Percentiles rank a stretch among this genome's conserved stretches.
phyloP scores from a whole-genome alignment of 331 rosid genomes.

The Stylosanthes scabra region DNA sequence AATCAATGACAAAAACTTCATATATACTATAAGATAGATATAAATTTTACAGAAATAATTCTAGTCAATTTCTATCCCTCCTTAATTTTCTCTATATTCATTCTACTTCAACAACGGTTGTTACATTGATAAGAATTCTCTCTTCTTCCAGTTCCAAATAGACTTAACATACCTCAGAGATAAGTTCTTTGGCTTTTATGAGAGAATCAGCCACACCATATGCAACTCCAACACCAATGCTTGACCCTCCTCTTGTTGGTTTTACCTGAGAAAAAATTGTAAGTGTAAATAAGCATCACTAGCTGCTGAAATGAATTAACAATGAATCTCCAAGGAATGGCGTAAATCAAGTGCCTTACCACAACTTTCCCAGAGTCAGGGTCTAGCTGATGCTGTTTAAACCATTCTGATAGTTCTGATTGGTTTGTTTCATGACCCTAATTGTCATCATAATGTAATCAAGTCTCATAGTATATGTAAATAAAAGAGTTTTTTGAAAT shows the following conservation, averaged over 20 bases:
- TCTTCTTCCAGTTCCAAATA: conserved; percentile 13
- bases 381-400: conserved; percentile 68
- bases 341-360: conserved; percentile 63
- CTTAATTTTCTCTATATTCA: not conserved
- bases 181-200: conserved; percentile 69
- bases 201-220: conserved; percentile 86
- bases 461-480: conserved; percentile 9
- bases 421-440: conserved; percentile 65
- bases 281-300: conserved; percentile 23
- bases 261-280: conserved; percentile 66
- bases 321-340: conserved; percentile 25
- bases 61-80: conserved; percentile 29
- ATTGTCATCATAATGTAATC: conserved; percentile 35
- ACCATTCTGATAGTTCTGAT: conserved; percentile 80
- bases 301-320: conserved; percentile 16
- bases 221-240: conserved; percentile 93
- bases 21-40: not conserved
- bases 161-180: conserved; percentile 67
- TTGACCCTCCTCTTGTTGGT: conserved; percentile 94
- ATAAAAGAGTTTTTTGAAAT: not conserved
- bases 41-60: not conserved
- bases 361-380: conserved; percentile 83
- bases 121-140: not conserved
- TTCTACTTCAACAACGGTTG: conserved; percentile 7
- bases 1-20: conserved; percentile 34